These are phyloP conservation scores for Lachnellula occidentalis DNA, from an alignment of 2,329 filamentous ascomycete genomes.

Conservation along the genomic window DNA sequence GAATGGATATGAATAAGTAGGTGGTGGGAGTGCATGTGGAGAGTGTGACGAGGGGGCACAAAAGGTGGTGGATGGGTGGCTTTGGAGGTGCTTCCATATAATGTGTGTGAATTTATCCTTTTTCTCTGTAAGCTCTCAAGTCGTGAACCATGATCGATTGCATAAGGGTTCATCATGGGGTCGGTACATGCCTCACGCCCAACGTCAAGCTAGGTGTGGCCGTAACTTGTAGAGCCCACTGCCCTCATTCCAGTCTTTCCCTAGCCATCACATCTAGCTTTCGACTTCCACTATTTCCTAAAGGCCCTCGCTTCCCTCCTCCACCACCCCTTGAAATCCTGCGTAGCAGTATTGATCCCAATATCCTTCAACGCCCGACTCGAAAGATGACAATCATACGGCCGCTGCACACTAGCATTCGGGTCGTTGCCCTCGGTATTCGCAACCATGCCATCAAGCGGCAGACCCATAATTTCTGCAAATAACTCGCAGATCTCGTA, in stretches of 20 bases:
- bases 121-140: too few species aligned
- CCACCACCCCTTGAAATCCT: slow-evolving; percentile 81
- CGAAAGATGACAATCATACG: slow-evolving; percentile 84
- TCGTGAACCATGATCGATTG: too few species aligned
- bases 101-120: too few species aligned
- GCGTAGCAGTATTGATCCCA: slow-evolving; percentile 67
- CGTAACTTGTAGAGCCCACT: too few species aligned
- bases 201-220: too few species aligned
- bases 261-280: neutral
- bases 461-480: slow-evolving; percentile 72
- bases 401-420: slow-evolving; percentile 66
- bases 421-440: slow-evolving; percentile 69
- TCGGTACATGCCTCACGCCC: too few species aligned
- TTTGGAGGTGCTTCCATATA: too few species aligned
- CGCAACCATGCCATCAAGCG: slow-evolving; percentile 61
- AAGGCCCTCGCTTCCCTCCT: slow-evolving; percentile 56
- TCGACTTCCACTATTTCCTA: slow-evolving; percentile 22
- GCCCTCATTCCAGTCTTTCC: neutral
- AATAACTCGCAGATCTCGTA: slow-evolving; percentile 80
- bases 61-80: too few species aligned
- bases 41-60: too few species aligned
- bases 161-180: too few species aligned
- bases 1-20: too few species aligned
- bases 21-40: too few species aligned
- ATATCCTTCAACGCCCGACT: slow-evolving; percentile 67